Evolutionary conservation across 768 basidiomycete genomes (phyloP).

Genomic region (Mrakia gelida): DNA sequence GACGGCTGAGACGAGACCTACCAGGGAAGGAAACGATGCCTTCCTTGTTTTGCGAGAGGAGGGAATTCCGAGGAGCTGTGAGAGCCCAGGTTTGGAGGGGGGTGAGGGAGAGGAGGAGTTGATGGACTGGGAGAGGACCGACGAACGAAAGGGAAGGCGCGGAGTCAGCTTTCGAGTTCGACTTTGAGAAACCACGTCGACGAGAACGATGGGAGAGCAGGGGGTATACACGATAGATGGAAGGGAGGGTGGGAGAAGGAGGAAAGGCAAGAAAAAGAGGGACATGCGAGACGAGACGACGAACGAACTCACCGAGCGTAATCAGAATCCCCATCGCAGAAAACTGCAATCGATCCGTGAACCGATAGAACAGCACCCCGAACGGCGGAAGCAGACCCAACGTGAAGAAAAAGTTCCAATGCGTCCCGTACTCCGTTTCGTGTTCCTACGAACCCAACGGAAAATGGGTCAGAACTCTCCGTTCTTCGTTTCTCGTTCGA

Average conservation of each 20-base stretch:
- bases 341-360: slow-evolving; percentile 58
- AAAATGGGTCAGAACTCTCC: neutral
- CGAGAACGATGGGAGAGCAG: too few relatives aligned
- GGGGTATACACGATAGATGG: too few relatives aligned
- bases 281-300: slow-evolving; percentile 45
- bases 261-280: too few relatives aligned
- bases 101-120: slow-evolving; percentile 56
- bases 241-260: too few relatives aligned
- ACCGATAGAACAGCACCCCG: slow-evolving; percentile 64
- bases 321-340: slow-evolving; percentile 61
- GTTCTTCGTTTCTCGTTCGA: neutral
- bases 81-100: slow-evolving; percentile 62
- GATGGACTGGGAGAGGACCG: slow-evolving; percentile 57
- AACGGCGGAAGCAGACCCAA: slow-evolving; percentile 72
- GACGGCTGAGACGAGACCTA: slow-evolving; percentile 37
- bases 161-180: neutral
- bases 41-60: slow-evolving; percentile 84
- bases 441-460: slow-evolving; percentile 63
- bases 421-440: slow-evolving; percentile 88
- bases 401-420: slow-evolving; percentile 99
- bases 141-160: neutral
- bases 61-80: slow-evolving; percentile 56
- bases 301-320: slow-evolving; percentile 47
- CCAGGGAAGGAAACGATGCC: slow-evolving; percentile 76
- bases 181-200: too few relatives aligned